phyloP scores from a whole-genome alignment of 2,329 filamentous ascomycete genomes.

The Pestalotiopsis sp. region DNA sequence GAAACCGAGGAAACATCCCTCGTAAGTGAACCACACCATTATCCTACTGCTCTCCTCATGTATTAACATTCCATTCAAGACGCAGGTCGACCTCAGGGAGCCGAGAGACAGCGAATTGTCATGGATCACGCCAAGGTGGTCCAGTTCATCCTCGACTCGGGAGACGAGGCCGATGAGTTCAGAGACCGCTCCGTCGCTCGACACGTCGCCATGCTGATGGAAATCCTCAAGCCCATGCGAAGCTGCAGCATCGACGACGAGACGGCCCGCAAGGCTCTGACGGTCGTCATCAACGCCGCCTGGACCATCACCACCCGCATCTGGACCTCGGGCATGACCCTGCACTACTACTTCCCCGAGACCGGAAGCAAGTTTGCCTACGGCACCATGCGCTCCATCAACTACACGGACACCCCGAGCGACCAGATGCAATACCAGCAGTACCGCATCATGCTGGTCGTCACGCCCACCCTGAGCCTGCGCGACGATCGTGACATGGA shows the following conservation, averaged over 20 bases:
- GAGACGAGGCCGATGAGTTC: slow-evolving; percentile 18
- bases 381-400: slow-evolving; percentile 29
- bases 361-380: slow-evolving; percentile 27
- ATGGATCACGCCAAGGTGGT: slow-evolving; percentile 32
- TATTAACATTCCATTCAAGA: neutral
- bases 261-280: slow-evolving; percentile 19
- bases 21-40: slow-evolving; percentile 11
- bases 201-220: slow-evolving; percentile 24
- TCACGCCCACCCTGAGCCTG: slow-evolving; percentile 26
- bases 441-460: slow-evolving; percentile 29
- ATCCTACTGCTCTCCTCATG: slow-evolving; percentile 8
- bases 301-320: slow-evolving; percentile 30
- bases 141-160: slow-evolving; percentile 19
- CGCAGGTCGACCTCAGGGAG: slow-evolving; percentile 13
- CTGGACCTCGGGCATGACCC: slow-evolving; percentile 32
- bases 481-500: slow-evolving; percentile 29
- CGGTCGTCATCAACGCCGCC: slow-evolving; percentile 25
- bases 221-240: slow-evolving; percentile 29
- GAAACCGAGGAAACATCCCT: neutral
- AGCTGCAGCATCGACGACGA: slow-evolving; percentile 19
- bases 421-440: slow-evolving; percentile 27
- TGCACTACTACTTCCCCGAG: slow-evolving; percentile 33
- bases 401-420: slow-evolving; percentile 17
- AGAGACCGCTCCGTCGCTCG: slow-evolving; percentile 21
- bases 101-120: slow-evolving; percentile 25